Conservation (phyloP, 768 basidiomycete species). For the Rhodotorula diobovata region DNA sequence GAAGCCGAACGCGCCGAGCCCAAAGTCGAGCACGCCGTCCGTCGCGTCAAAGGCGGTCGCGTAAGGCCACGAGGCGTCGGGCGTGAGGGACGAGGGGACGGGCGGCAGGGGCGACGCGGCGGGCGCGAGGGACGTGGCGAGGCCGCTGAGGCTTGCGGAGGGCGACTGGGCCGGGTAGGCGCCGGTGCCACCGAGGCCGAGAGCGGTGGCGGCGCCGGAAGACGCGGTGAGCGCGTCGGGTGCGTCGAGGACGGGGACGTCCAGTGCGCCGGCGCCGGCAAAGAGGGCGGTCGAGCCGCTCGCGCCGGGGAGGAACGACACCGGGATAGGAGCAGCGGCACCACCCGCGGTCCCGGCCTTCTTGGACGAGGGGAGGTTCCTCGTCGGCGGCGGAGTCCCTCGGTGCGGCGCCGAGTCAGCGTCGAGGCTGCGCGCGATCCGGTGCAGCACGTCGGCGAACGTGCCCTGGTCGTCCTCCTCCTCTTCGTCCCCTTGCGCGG, state of each 20-base stretch:
- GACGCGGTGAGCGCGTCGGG: no score
- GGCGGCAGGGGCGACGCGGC: no score
- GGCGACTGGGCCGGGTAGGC: not conserved
- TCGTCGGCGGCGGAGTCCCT: conserved; percentile 38
- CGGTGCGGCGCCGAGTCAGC: conserved; percentile 31
- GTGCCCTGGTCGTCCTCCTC: conserved; percentile 27
- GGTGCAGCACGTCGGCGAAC: conserved; percentile 36
- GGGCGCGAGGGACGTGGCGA: not conserved
- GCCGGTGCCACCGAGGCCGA: no score
- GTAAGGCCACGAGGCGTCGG: not conserved
- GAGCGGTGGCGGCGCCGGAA: no score
- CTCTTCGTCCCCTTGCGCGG: not conserved
- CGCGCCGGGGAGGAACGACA: not conserved
- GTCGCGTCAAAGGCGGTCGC: not conserved
- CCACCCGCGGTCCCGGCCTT: not conserved
- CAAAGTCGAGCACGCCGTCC: not conserved
- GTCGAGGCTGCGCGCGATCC: conserved; percentile 31
- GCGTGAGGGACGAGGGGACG: not conserved
- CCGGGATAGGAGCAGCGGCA: not conserved
- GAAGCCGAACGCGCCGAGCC: not conserved
- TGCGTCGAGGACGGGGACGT: not conserved
- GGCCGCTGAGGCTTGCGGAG: no score
- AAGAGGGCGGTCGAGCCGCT: no score
- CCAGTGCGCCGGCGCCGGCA: not conserved
- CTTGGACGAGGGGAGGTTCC: conserved; percentile 27